phyloP scores from a whole-genome alignment of 768 basidiomycete genomes.

The Mycena haematopus region DNA sequence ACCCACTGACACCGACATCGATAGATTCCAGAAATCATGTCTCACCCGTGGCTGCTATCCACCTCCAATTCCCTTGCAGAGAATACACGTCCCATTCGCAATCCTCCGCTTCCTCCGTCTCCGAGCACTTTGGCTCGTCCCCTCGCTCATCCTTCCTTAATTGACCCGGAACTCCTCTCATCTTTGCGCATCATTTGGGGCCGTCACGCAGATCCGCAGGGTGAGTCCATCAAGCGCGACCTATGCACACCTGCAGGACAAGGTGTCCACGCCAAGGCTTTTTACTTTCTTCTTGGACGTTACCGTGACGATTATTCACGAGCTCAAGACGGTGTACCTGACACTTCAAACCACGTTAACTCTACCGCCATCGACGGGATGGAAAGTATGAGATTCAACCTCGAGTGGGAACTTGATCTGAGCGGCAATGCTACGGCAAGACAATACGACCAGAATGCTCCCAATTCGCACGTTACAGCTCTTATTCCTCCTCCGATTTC shows the following conservation, averaged over 20 bases:
- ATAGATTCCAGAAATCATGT: constrained; percentile 86
- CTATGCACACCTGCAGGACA: constrained; percentile 72
- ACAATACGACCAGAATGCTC: constrained; percentile 36
- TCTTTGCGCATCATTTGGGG: constrained; percentile 88
- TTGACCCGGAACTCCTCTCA: constrained; percentile 78
- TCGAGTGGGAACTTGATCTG: constrained; percentile 48
- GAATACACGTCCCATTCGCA: constrained; percentile 35
- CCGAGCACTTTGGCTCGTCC: constrained; percentile 74
- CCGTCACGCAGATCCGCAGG: constrained; percentile 63
- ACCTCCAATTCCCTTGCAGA: constrained; percentile 40
- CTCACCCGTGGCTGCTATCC: constrained; percentile 83
- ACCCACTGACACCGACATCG: constrained; percentile 2
- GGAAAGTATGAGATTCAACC: constrained; percentile 41
- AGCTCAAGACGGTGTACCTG: constrained; percentile 55
- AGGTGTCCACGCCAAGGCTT: constrained; percentile 83
- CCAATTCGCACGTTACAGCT: constrained; percentile 16
- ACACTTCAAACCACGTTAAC: constrained; percentile 8
- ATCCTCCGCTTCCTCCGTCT: constrained; percentile 62
- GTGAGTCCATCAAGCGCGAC: constrained; percentile 64
- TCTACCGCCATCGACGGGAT: constrained; percentile 29
- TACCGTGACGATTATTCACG: constrained; percentile 67
- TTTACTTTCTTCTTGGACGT: constrained; percentile 82
- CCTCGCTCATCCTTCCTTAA: constrained; percentile 67
- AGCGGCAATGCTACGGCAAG: constrained; percentile 29
- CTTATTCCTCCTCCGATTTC: constrained; percentile 24